phyloP scores from a whole-genome alignment of 352 stramenopile genomes.

The Thalassiosira oceanica region DNA sequence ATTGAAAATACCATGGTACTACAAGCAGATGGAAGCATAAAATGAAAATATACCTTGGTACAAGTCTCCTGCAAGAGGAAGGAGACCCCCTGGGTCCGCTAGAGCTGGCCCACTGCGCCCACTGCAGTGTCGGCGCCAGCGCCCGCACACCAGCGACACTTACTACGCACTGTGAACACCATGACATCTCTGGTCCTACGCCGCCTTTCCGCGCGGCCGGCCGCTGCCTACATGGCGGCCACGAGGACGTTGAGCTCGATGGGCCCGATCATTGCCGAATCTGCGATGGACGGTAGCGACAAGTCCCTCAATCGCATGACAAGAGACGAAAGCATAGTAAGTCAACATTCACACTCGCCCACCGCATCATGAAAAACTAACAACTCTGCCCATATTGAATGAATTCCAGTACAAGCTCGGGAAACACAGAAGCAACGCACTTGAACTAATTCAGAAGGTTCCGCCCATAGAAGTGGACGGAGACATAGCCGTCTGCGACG shows the following conservation, averaged over 20 bases:
- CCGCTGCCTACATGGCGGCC: neutral
- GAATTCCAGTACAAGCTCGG: constrained; percentile 67
- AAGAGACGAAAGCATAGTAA: constrained; percentile 39
- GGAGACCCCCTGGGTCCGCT: too few species aligned
- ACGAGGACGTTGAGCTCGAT: constrained; percentile 2
- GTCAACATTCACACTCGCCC: neutral
- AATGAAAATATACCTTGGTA: too few species aligned
- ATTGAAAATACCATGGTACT: too few species aligned
- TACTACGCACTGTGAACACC: neutral
- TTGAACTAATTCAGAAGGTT: constrained; percentile 71
- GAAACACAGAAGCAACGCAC: constrained; percentile 77
- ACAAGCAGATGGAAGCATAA: too few species aligned
- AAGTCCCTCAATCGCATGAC: constrained; percentile 40
- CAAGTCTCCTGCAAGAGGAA: too few species aligned
- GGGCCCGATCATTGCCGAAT: constrained; percentile 7
- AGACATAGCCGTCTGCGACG: constrained; percentile 91
- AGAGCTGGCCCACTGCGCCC: too few species aligned
- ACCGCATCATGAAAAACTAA: neutral
- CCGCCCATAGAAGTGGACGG: constrained; percentile 88
- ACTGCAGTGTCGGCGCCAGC: neutral
- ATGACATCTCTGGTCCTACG: constrained; percentile 11
- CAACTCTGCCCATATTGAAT: neutral
- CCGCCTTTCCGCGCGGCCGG: neutral
- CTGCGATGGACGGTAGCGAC: constrained; percentile 25
- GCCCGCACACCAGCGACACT: neutral